phyloP scores from a whole-genome alignment of 352 stramenopile genomes.

The Phytophthora agathidicida region DNA sequence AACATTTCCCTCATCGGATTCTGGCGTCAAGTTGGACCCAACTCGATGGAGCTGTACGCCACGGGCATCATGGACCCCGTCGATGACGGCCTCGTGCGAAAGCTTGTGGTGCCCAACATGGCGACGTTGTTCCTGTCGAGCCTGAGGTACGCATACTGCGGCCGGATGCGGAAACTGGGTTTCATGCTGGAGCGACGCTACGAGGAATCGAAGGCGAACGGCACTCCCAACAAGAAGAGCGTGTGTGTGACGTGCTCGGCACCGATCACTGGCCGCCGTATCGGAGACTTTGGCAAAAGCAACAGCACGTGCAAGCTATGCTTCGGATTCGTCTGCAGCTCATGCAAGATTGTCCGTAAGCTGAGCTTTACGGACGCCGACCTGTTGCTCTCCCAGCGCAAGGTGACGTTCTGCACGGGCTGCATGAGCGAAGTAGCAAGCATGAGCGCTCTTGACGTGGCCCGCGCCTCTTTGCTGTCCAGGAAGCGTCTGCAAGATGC shows the following conservation, averaged over 20 bases:
- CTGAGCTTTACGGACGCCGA: conserved; percentile 6
- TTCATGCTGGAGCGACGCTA: conserved; percentile 17
- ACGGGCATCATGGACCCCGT: conserved; percentile 13
- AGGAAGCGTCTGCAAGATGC: conserved; percentile 1
- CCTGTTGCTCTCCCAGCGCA: conserved; percentile 5
- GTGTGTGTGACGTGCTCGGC: conserved; percentile 10
- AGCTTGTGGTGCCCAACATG: conserved; percentile 12
- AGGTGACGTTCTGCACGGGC: conserved; percentile 8
- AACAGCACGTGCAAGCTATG: conserved; percentile 18
- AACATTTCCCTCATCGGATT: conserved; percentile 9
- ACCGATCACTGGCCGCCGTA: conserved; percentile 1
- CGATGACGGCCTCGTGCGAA: conserved; percentile 1
- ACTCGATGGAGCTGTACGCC: conserved; percentile 11
- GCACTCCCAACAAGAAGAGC: conserved; percentile 18
- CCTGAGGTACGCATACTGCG: conserved; percentile 11
- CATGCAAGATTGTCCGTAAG: conserved; percentile 12
- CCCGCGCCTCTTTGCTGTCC: background rate
- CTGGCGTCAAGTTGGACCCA: conserved; percentile 8
- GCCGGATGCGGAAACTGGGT: conserved; percentile 8
- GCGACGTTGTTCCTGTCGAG: conserved; percentile 10
- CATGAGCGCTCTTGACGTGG: background rate
- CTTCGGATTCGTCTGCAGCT: conserved; percentile 11
- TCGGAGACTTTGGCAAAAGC: conserved; percentile 23
- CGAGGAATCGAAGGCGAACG: conserved; percentile 24
- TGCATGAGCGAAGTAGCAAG: conserved; percentile 2